These are phyloP conservation scores for Pichia sporocuriosa DNA, from an alignment of 805 yeast species.

Conservation along the genomic window DNA sequence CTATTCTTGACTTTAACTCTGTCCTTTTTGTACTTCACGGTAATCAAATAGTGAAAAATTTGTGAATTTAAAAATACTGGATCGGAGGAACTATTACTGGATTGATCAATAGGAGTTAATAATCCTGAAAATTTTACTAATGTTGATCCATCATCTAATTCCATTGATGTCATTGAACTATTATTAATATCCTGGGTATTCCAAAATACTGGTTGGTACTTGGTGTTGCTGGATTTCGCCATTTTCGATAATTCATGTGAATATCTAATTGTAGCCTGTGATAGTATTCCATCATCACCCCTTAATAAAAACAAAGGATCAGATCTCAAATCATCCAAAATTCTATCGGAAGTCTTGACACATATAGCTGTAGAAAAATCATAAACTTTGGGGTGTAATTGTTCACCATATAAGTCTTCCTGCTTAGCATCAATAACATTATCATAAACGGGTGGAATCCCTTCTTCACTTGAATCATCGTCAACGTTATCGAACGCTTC, in stretches of 20 bases:
- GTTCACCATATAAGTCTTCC: background rate
- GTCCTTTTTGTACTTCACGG: slow-evolving; percentile 19
- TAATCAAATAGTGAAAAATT: slow-evolving; percentile 24
- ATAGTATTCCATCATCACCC: slow-evolving; percentile 24
- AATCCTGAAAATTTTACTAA: slow-evolving; percentile 20
- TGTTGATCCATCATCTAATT: slow-evolving; percentile 1
- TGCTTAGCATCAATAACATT: background rate
- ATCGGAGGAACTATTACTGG: slow-evolving; percentile 5
- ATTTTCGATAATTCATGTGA: slow-evolving; percentile 11
- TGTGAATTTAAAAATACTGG: slow-evolving; percentile 16
- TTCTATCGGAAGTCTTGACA: slow-evolving; percentile 61
- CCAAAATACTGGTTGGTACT: slow-evolving; percentile 14
- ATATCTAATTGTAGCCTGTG: slow-evolving; percentile 32
- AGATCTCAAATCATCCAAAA: slow-evolving; percentile 55
- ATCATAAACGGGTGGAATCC: background rate
- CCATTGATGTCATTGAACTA: background rate
- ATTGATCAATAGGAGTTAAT: slow-evolving; percentile 17
- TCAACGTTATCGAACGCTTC: background rate
- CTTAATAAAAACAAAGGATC: slow-evolving; percentile 32
- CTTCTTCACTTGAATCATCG: background rate
- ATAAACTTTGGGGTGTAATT: slow-evolving; percentile 14
- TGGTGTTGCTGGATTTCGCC: slow-evolving; percentile 4
- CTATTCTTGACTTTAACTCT: slow-evolving; percentile 18
- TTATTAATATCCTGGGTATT: slow-evolving; percentile 10
- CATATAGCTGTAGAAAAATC: slow-evolving; percentile 20